Percentiles rank a stretch among this genome's conserved stretches.
phyloP scores from a whole-genome alignment of 805 yeast genomes.

The Ogataea trehalophila region DNA sequence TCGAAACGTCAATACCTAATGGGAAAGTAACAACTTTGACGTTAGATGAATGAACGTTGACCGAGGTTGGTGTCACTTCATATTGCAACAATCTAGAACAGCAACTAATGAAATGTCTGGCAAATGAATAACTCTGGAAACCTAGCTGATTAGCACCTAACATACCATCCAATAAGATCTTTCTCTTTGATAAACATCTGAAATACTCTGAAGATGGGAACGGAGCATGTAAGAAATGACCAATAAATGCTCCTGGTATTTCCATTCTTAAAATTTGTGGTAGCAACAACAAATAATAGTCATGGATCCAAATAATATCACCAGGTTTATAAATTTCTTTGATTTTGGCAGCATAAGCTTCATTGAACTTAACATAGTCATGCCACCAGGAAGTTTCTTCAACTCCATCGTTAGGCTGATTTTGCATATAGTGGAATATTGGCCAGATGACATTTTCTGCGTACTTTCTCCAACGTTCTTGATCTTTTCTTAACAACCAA shows the following conservation, averaged over 20 bases:
- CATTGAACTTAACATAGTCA: slow-evolving; percentile 86
- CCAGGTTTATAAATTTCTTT: slow-evolving; percentile 75
- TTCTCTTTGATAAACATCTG: slow-evolving; percentile 79
- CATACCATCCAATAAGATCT: slow-evolving; percentile 82
- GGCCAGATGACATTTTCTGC: slow-evolving; percentile 95
- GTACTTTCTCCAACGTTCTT: slow-evolving; percentile 78
- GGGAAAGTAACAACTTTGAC: slow-evolving; percentile 76
- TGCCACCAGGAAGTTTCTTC: slow-evolving; percentile 73
- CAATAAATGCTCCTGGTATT: slow-evolving; percentile 68
- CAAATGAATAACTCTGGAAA: slow-evolving; percentile 81
- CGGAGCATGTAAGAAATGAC: slow-evolving; percentile 83
- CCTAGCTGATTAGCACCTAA: slow-evolving; percentile 84
- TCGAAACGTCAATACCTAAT: slow-evolving; percentile 79
- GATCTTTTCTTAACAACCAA: slow-evolving; percentile 80
- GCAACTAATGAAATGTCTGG: slow-evolving; percentile 86
- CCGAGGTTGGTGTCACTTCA: slow-evolving; percentile 53
- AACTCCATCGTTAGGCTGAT: slow-evolving; percentile 62
- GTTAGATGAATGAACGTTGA: slow-evolving; percentile 71
- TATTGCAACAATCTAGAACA: slow-evolving; percentile 85
- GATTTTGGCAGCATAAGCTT: slow-evolving; percentile 80
- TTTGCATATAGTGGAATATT: slow-evolving; percentile 86
- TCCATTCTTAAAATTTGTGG: slow-evolving; percentile 82
- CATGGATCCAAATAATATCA: slow-evolving; percentile 90
- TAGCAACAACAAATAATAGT: slow-evolving; percentile 73
- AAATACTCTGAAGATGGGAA: slow-evolving; percentile 94